Conservation (phyloP, 2,329 filamentous ascomycete species). For the Curvularia lunata region DNA sequence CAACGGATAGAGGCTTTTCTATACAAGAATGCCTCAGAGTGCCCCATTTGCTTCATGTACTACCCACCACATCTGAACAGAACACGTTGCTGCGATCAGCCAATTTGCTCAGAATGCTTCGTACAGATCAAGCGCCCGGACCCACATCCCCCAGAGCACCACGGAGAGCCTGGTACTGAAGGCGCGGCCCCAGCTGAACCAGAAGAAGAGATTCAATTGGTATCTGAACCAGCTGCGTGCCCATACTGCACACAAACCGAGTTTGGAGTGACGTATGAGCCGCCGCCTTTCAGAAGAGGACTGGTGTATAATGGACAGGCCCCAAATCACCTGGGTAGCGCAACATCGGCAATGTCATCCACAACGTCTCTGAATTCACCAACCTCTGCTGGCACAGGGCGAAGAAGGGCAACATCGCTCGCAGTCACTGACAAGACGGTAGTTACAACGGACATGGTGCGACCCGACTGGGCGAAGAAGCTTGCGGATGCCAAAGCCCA, state of each 20-base stretch:
- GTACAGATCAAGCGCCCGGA: conserved; percentile 97
- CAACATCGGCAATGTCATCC: conserved; percentile 80
- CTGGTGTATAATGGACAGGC: conserved; percentile 69
- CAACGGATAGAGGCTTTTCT: conserved; percentile 90
- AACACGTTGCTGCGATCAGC: conserved; percentile 92
- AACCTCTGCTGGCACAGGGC: conserved; percentile 49
- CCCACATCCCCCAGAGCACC: conserved; percentile 84
- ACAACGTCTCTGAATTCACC: conserved; percentile 76
- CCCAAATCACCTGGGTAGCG: conserved; percentile 59
- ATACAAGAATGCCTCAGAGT: conserved; percentile 90
- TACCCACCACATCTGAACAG: conserved; percentile 95
- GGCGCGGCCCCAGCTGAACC: conserved; percentile 50
- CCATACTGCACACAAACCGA: conserved; percentile 95
- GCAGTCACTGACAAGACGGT: conserved; percentile 85
- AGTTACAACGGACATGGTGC: conserved; percentile 88
- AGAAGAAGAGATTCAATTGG: conserved; percentile 67
- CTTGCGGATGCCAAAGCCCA: conserved; percentile 83
- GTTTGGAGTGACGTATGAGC: conserved; percentile 93
- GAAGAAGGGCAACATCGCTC: conserved; percentile 70
- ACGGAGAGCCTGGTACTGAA: conserved; percentile 48
- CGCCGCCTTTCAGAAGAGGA: conserved; percentile 86
- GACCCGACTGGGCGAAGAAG: conserved; percentile 94
- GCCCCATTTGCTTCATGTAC: conserved; percentile 94
- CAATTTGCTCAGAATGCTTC: conserved; percentile 98
- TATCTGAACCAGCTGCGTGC: conserved; percentile 90